A percentile compares a stretch with the other conserved stretches of the same genome.
Evolutionary conservation across 352 stramenopile species (phyloP).

Genomic region (Phytophthora sp.): DNA sequence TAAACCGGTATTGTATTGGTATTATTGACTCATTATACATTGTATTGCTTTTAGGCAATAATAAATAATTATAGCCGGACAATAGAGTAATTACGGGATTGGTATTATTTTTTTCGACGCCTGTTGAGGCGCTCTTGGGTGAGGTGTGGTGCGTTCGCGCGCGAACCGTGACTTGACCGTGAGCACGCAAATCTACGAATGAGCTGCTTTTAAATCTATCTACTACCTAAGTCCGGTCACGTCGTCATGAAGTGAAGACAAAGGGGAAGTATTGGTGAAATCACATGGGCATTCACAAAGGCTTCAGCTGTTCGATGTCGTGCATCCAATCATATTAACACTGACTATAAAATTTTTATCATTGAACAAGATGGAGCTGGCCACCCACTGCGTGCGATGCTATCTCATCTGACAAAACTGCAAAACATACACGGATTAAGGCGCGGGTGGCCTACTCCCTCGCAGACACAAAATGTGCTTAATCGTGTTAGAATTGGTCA

Average conservation of each 20-base stretch:
- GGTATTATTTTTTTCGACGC: slow-evolving; percentile 3
- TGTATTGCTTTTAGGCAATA: background rate
- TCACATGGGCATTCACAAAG: no score
- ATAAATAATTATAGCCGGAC: no score
- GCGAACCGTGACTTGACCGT: no score
- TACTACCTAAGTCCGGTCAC: no score
- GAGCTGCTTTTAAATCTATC: no score
- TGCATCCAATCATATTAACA: no score
- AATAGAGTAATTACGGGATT: background rate
- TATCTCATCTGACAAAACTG: background rate
- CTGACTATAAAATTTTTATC: background rate
- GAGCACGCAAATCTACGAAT: no score
- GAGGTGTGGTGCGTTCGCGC: no score
- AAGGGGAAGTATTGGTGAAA: no score
- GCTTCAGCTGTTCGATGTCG: no score
- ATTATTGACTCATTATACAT: slow-evolving; percentile 2
- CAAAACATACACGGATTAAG: background rate
- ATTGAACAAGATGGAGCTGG: background rate
- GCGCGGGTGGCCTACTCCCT: background rate
- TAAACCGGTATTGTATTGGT: slow-evolving; percentile 2
- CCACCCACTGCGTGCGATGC: background rate
- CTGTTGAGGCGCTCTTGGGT: no score
- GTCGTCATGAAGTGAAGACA: no score
- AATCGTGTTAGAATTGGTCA: background rate
- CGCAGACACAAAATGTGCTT: background rate